Evolutionary conservation across 2,329 filamentous ascomycete species (phyloP).

Genomic region (Sporothrix luriei): DNA sequence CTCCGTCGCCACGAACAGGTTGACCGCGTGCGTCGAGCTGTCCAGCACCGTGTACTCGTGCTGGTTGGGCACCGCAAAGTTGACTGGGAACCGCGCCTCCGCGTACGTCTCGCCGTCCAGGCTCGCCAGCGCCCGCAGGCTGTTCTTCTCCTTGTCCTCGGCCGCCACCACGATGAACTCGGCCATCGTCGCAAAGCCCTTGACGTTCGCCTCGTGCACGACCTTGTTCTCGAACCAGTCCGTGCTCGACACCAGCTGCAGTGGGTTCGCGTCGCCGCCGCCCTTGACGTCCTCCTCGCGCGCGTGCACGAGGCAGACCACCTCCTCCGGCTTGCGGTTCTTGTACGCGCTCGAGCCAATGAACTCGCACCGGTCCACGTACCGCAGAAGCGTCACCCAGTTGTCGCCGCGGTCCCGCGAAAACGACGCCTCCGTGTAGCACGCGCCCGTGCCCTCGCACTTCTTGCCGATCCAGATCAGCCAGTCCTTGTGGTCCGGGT

Average conservation of each 20-base stretch:
- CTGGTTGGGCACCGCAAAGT: constrained; percentile 77
- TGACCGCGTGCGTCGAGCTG: constrained; percentile 91
- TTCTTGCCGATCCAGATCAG: constrained; percentile 84
- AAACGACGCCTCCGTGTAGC: constrained; percentile 73
- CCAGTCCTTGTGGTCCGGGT: constrained; percentile 84
- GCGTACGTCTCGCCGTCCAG: constrained; percentile 84
- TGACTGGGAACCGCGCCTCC: constrained; percentile 79
- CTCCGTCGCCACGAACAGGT: constrained; percentile 86
- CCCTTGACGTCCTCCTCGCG: constrained; percentile 49
- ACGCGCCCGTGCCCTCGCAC: constrained; percentile 62
- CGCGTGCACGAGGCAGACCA: constrained; percentile 65
- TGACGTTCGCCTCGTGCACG: constrained; percentile 68
- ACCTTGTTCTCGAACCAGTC: constrained; percentile 71
- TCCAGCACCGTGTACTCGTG: constrained; percentile 90
- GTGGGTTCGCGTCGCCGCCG: constrained; percentile 66
- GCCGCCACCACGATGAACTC: constrained; percentile 93
- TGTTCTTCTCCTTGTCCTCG: constrained; percentile 67
- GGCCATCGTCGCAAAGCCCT: constrained; percentile 89
- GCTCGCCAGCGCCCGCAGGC: constrained; percentile 76
- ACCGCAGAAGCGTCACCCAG: constrained; percentile 75
- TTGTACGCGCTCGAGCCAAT: constrained; percentile 66
- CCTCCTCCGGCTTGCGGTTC: constrained; percentile 56
- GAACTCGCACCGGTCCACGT: constrained; percentile 83
- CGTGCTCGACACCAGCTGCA: constrained; percentile 74
- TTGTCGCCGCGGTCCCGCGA: constrained; percentile 77